Evolutionary conservation across 306 rosid genomes (phyloP).

Genomic region (Casuarina glauca): DNA sequence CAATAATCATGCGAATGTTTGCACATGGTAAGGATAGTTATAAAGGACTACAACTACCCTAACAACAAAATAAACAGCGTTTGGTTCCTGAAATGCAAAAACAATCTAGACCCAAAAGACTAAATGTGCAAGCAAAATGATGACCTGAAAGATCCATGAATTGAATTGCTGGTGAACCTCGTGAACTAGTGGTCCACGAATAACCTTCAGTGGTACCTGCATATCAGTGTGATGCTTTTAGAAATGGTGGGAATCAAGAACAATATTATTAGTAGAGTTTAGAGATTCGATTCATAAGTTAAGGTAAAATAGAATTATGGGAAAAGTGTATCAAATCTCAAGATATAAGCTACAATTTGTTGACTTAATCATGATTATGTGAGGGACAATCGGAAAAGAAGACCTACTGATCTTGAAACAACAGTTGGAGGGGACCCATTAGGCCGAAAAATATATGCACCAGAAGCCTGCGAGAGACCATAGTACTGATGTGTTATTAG

Average conservation of each 20-base stretch:
- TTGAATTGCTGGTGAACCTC: constrained; percentile 72
- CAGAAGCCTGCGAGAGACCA: constrained; percentile 55
- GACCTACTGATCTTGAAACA: constrained; percentile 80
- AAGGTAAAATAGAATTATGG: not conserved
- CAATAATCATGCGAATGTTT: not conserved
- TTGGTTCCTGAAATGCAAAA: not conserved
- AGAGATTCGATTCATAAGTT: not conserved
- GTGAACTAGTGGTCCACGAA: constrained; percentile 65
- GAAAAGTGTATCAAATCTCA: not conserved
- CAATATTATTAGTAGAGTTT: constrained; percentile 1
- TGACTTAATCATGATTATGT: not conserved
- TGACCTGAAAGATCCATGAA: constrained; percentile 89
- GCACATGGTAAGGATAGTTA: not conserved
- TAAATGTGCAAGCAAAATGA: constrained; percentile 17
- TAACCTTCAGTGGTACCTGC: constrained; percentile 63
- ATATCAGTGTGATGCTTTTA: not conserved
- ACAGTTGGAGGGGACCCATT: constrained; percentile 54
- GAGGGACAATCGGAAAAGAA: not conserved
- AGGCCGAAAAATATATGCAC: constrained; percentile 92
- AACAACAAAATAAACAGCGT: not conserved
- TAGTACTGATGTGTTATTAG: constrained; percentile 6
- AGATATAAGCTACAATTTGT: not conserved
- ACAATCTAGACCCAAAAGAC: not conserved
- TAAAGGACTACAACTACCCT: not conserved
- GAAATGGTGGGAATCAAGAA: not conserved